Base-by-base conservation (phyloP, 768 basidiomycete species). In the Lentinus tigrinus region DNA sequence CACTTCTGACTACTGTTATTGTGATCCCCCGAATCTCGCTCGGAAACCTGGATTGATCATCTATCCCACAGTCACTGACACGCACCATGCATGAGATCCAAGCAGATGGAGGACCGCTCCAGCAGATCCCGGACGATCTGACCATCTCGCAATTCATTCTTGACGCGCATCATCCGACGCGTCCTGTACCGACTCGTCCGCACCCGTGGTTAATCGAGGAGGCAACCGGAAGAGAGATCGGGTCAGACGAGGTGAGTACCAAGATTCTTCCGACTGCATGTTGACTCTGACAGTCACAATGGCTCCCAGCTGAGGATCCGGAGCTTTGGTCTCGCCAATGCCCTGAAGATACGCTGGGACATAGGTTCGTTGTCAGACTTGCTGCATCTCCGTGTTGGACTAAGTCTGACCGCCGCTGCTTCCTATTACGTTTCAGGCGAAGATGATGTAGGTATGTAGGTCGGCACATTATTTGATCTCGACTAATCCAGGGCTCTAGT, bases 121-220 rank as follows among this genome's bases (percentile, higher is more conserved):
- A 47, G n/a, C 27, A 40, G 43, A 70, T 77, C 17, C 72, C 75
- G 14, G 76, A 77, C 43, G 67, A 75, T 49, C 52, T 77, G 54
- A 73, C 75, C 4, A 65, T 75, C 4, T 67, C 65, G 21, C 74
- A 77, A 56, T 76, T 77, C 61, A 64, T 74, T 28, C 62, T 77
- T 1, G 75, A 77, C 59, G 56, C 60, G 13, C 69, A 74, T 8
- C 72, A 74, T 48, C 71, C 70, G 6, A 37, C 36, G 36, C 36
- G 36, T 62, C 53, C 13, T 64, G 67, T 42, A 71, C 74, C 2
- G 58, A 67, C 21, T 67, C 68, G 28, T 28, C 66, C 39, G 7
- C 56, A 53, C 16, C 72, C 79, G 0, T 79, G 78, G 76, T 57
- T 80, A 42, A 70, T 80, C 28, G 79, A 80, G 37, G 74, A 78